Evolutionary conservation across 495 filamentous ascomycete species (phyloP).

Genomic region (Tetracladium marchalianum): DNA sequence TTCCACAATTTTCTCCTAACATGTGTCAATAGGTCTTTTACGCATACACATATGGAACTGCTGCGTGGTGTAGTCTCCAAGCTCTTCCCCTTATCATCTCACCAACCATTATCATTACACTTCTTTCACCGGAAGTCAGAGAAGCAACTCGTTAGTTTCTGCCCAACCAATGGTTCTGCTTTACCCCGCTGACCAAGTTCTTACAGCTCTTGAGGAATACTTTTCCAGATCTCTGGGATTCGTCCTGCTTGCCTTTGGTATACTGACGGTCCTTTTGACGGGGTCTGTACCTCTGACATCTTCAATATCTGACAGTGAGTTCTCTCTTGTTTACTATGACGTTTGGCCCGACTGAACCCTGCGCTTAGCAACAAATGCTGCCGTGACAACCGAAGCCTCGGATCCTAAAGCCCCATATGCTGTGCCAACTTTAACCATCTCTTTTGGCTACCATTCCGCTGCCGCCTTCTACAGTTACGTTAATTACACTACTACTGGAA

Average conservation of each 20-base stretch:
- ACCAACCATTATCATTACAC: conserved; percentile 53
- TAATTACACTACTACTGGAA: conserved; percentile 42
- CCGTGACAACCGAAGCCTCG: conserved; percentile 31
- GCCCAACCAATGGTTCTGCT: neutral
- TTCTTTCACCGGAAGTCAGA: conserved; percentile 49
- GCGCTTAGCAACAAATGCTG: conserved; percentile 6
- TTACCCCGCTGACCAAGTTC: neutral
- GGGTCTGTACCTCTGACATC: conserved; percentile 66
- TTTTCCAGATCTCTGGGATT: conserved; percentile 62
- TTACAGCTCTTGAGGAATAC: conserved; percentile 58
- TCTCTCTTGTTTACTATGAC: neutral
- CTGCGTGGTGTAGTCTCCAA: conserved; percentile 53
- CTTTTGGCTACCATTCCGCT: conserved; percentile 51
- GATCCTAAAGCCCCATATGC: conserved; percentile 58
- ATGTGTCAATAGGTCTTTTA: conserved; percentile 44
- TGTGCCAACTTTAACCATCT: conserved; percentile 54
- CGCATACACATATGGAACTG: conserved; percentile 54
- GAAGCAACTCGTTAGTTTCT: conserved; percentile 40
- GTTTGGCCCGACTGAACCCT: neutral
- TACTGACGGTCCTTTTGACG: conserved; percentile 57
- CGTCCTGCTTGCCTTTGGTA: conserved; percentile 52
- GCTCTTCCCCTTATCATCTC: conserved; percentile 51
- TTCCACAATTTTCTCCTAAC: neutral
- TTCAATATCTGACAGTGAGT: conserved; percentile 15
- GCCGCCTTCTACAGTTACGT: conserved; percentile 61